Evolutionary conservation across 352 stramenopile species (phyloP), one percentile per base, ranked within the genome.

Genomic region (Pythium biforme): DNA sequence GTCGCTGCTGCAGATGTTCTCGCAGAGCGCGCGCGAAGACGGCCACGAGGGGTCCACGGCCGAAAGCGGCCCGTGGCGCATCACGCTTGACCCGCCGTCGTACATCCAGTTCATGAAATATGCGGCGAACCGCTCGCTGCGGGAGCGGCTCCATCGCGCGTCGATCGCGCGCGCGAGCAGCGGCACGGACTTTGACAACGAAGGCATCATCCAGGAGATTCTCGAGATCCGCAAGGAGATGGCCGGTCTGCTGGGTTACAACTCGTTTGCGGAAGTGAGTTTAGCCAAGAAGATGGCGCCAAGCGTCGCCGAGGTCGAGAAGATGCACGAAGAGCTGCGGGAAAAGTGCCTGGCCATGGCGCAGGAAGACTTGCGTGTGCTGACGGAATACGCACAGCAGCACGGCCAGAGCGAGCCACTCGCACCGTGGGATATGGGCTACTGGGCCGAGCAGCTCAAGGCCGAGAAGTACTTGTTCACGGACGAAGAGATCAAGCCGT

Each of bases 21-120:
- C 97, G 1, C 67, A 97, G 73, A 79, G 83, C 22, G 83, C 92
- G 45, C 79, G 75, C 11, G 73, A 84, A 25, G 78, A 89, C 9
- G 83, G 83, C 9, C 73, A 88, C 43, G 64, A 75, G 14, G 67
- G 75, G 0, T 89, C 89, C 31, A 96, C 88, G 34, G 41, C 90
- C 2, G 75, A 90, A 29, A 70, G 65, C 20, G 96, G 97, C 15
- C 97, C 97, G 9, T 99, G 95, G 95, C 77, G 94, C 33, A 81
- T 99, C 49, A 98, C 96, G 27, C 73, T 99, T 0, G 96, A 99
- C 66, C 91, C 91, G 41, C 95, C 96, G 7, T 96, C 83, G 34
- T 99, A 99, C 69, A 75, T 98, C 52, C 88, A 97, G 51, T 94
- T 96, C 40, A 98, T 99, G 93, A 94, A 97, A 62, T 96, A 99